Evolutionary conservation across 352 stramenopile species (phyloP).

Genomic region (Pythium utonaiense): DNA sequence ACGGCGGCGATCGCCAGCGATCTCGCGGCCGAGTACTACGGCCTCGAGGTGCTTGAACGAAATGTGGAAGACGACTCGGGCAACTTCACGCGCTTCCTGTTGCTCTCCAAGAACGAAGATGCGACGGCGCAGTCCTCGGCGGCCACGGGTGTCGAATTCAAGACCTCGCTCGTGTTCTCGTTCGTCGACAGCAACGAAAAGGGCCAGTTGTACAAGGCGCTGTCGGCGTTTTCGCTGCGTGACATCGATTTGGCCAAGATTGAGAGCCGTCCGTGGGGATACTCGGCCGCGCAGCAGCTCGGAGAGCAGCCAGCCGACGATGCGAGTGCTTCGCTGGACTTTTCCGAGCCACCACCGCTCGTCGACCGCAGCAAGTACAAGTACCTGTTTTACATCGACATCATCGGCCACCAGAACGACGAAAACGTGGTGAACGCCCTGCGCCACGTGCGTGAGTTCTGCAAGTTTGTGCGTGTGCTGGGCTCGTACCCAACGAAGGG

Average conservation of each 20-base stretch:
- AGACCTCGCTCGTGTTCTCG: conserved; percentile 73
- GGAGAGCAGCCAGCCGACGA: conserved; percentile 18
- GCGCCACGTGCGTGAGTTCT: conserved; percentile 75
- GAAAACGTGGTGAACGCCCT: conserved; percentile 69
- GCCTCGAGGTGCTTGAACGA: conserved; percentile 84
- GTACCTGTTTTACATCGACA: conserved; percentile 77
- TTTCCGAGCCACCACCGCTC: conserved; percentile 22
- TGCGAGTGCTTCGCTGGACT: conserved; percentile 31
- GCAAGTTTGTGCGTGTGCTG: conserved; percentile 81
- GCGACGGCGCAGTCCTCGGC: conserved; percentile 21
- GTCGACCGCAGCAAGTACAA: conserved; percentile 58
- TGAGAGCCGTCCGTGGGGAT: conserved; percentile 60
- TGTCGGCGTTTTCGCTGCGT: conserved; percentile 57
- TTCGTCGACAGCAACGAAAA: conserved; percentile 63
- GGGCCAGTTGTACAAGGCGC: conserved; percentile 55
- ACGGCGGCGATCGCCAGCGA: conserved; percentile 94
- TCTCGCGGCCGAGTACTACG: conserved; percentile 93
- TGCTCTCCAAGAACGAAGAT: conserved; percentile 69
- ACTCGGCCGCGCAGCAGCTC: conserved; percentile 56
- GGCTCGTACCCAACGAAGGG: conserved; percentile 81
- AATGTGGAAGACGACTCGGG: conserved; percentile 87
- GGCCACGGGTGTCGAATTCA: conserved; percentile 39
- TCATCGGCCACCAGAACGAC: conserved; percentile 62
- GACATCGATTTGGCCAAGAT: conserved; percentile 74
- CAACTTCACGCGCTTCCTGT: conserved; percentile 95